Percentiles rank a stretch among this genome's conserved stretches.
Conservation (phyloP, 805 yeast genomes). For the Ogataea dorogensis region DNA sequence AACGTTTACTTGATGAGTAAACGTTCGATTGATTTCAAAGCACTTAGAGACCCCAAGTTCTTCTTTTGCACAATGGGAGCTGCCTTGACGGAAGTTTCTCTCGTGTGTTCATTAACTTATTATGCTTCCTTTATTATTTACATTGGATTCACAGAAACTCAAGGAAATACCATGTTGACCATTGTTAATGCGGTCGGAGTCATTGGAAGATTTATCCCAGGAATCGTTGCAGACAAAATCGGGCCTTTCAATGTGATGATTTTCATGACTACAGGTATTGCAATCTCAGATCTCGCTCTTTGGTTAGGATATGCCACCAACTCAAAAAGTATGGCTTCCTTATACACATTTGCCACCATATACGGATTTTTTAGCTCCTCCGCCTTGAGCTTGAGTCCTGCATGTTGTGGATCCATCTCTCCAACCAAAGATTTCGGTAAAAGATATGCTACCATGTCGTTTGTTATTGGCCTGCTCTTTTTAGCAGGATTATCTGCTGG, state of each 20-base stretch:
- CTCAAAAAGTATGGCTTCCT: constrained; percentile 32
- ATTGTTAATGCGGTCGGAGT: constrained; percentile 48
- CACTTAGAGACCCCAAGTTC: constrained; percentile 39
- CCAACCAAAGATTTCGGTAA: constrained; percentile 32
- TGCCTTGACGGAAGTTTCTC: constrained; percentile 39
- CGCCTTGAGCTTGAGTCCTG: constrained; percentile 56
- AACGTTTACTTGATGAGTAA: constrained; percentile 17
- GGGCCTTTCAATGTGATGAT: constrained; percentile 61
- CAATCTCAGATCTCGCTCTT: constrained; percentile 45
- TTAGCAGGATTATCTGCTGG: constrained; percentile 31
- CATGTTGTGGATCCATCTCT: constrained; percentile 58
- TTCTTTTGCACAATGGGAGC: constrained; percentile 39
- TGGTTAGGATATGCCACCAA: constrained; percentile 60
- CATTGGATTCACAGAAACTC: constrained; percentile 40
- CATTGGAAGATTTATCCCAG: constrained; percentile 55
- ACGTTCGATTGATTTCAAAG: constrained; percentile 30
- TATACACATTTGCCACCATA: constrained; percentile 45
- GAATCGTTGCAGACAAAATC: constrained; percentile 48
- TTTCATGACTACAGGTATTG: constrained; percentile 43
- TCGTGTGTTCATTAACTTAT: constrained; percentile 42
- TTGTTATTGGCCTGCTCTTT: constrained; percentile 35
- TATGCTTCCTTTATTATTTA: constrained; percentile 44
- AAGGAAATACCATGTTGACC: constrained; percentile 45
- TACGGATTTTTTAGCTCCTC: constrained; percentile 60
- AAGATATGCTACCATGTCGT: constrained; percentile 27